phyloP scores from a whole-genome alignment of 371 early-diverging fungal species.

The Fennellomyces sp. region DNA sequence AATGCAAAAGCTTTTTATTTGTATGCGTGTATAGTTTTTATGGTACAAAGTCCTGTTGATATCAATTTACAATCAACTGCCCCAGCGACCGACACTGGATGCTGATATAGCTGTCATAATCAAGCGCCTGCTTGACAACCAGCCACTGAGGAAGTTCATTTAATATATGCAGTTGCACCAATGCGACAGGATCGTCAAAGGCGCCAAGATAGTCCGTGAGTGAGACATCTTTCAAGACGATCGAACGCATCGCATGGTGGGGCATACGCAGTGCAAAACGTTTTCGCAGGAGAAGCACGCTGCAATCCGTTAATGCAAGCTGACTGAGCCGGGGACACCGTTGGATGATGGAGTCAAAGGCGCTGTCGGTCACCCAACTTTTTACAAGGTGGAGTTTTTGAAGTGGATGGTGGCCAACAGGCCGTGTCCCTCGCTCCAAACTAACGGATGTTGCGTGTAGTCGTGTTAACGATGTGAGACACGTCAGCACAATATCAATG shows the following conservation, averaged over 20 bases:
- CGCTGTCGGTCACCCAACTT: neutral
- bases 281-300: neutral
- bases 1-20: too few species aligned
- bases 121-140: neutral
- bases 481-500: neutral
- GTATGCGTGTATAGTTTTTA: too few species aligned
- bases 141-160: neutral
- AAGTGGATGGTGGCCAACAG: neutral
- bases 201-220: neutral
- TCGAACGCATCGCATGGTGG: neutral
- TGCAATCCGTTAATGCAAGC: neutral
- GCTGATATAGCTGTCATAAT: neutral
- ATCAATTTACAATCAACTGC: neutral
- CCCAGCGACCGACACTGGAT: neutral
- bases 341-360: neutral
- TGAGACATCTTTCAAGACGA: neutral
- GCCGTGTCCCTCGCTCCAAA: neutral
- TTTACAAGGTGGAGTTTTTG: neutral
- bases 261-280: neutral
- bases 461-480: neutral
- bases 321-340: neutral
- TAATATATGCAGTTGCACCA: neutral
- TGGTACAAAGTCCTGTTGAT: too few species aligned
- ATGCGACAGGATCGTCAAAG: neutral
- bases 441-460: neutral